phyloP scores from a whole-genome alignment of 192 early-diverging fungal species.

The Podila minutissima region DNA sequence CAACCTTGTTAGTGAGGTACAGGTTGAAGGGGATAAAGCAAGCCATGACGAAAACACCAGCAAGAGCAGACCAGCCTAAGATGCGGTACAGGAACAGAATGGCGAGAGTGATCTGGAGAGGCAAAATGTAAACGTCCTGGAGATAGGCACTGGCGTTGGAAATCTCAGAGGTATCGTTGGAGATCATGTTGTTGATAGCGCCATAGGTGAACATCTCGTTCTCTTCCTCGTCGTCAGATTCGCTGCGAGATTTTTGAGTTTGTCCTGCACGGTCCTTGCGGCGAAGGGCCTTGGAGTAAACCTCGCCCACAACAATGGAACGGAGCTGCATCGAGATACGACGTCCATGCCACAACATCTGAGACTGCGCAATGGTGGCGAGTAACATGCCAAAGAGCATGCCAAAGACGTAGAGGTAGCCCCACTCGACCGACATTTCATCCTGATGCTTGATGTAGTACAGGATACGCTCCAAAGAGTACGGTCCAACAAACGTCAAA shows the following conservation, averaged over 20 bases:
- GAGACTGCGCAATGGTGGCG: slow-evolving; percentile 37
- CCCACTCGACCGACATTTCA: slow-evolving; percentile 38
- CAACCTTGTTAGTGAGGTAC: slow-evolving; percentile 56
- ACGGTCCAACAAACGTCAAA: slow-evolving; percentile 43
- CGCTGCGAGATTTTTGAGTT: slow-evolving; percentile 40
- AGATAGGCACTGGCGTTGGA: slow-evolving; percentile 55
- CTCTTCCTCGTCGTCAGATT: slow-evolving; percentile 44
- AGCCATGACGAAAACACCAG: slow-evolving; percentile 78
- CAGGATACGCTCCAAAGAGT: slow-evolving; percentile 40
- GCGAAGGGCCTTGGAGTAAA: slow-evolving; percentile 67
- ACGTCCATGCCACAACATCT: slow-evolving; percentile 52
- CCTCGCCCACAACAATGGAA: slow-evolving; percentile 67
- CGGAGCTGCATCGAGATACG: slow-evolving; percentile 54
- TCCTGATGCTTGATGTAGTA: slow-evolving; percentile 31
- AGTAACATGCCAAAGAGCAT: slow-evolving; percentile 56
- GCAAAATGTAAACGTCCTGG: slow-evolving; percentile 66
- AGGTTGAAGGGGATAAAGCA: slow-evolving; percentile 59
- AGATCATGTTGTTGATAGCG: slow-evolving; percentile 52
- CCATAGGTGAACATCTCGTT: slow-evolving; percentile 48
- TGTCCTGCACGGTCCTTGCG: slow-evolving; percentile 69
- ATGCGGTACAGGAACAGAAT: slow-evolving; percentile 76
- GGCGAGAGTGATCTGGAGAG: slow-evolving; percentile 74
- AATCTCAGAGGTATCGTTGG: slow-evolving; percentile 57
- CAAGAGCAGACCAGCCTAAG: slow-evolving; percentile 83
- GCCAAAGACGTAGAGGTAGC: slow-evolving; percentile 66